Conservation (phyloP, 1,284 basidiomycete genomes). For the Schizophyllum commune region DNA sequence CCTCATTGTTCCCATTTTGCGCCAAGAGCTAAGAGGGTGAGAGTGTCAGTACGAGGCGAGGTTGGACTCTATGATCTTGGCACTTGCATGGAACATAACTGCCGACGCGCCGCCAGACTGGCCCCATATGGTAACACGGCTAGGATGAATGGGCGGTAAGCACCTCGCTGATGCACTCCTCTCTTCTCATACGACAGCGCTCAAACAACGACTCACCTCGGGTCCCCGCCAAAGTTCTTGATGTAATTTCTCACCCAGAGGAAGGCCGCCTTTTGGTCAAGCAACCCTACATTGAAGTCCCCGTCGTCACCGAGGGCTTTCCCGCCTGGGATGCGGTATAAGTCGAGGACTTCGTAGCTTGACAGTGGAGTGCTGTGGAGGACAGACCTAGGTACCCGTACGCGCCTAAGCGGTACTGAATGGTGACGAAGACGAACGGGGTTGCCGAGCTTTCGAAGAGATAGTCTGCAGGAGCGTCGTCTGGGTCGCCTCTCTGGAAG, state of each 20-base stretch:
- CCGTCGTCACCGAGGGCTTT: slow-evolving; percentile 21
- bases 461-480: slow-evolving; percentile 20
- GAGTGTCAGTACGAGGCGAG: not conserved
- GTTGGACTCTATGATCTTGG: no score
- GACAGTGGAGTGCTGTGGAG: no score
- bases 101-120: slow-evolving; percentile 32
- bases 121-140: slow-evolving; percentile 31
- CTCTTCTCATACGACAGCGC: not conserved
- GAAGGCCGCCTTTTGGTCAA: slow-evolving; percentile 26
- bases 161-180: no score
- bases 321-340: slow-evolving; percentile 16
- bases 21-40: slow-evolving; percentile 21
- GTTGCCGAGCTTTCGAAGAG: slow-evolving; percentile 21
- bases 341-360: no score
- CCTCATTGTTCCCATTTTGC: slow-evolving; percentile 24
- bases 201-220: slow-evolving; percentile 33
- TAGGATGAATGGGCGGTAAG: slow-evolving; percentile 3
- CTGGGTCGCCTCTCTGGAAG: slow-evolving; percentile 26
- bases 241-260: slow-evolving; percentile 44
- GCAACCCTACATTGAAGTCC: slow-evolving; percentile 28
- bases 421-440: slow-evolving; percentile 30
- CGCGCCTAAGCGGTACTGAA: slow-evolving; percentile 33
- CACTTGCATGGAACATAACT: slow-evolving; percentile 27
- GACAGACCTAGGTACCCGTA: slow-evolving; percentile 32
- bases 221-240: slow-evolving; percentile 40